Evolutionary conservation across 1,139 yeast genomes (phyloP).

Genomic region (Debaryomycetaceae sp.): DNA sequence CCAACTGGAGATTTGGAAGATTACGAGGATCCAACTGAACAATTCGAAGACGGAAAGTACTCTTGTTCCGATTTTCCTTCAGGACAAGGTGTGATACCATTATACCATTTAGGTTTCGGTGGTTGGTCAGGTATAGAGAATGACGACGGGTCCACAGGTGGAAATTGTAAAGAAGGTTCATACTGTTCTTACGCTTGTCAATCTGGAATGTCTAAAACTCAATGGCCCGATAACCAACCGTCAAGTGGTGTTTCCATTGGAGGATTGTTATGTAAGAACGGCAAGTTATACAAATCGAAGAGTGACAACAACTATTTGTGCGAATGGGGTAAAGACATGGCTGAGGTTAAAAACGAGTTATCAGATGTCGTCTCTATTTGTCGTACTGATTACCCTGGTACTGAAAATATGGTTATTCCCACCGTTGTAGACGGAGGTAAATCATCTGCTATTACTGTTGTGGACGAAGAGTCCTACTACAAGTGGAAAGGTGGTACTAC

Average conservation of each 20-base stretch:
- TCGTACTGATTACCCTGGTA: conserved; percentile 87
- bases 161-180: conserved; percentile 67
- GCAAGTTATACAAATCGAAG: conserved; percentile 68
- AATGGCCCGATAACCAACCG: conserved; percentile 78
- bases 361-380: conserved; percentile 65
- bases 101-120: conserved; percentile 56
- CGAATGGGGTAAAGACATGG: conserved; percentile 71
- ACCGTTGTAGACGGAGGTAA: conserved; percentile 63
- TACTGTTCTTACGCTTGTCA: conserved; percentile 87
- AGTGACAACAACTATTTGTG: conserved; percentile 58
- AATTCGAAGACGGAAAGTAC: conserved; percentile 62
- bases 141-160: conserved; percentile 60
- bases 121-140: conserved; percentile 76
- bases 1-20: conserved; percentile 55
- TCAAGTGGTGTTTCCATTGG: conserved; percentile 74
- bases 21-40: conserved; percentile 49
- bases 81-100: conserved; percentile 71
- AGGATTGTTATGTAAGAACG: conserved; percentile 68
- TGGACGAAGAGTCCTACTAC: conserved; percentile 60
- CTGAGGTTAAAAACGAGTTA: conserved; percentile 57
- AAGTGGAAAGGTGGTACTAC: conserved; percentile 64
- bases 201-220: conserved; percentile 89
- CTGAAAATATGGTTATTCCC: conserved; percentile 84
- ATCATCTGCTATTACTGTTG: conserved; percentile 59
- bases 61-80: conserved; percentile 61